A percentile compares a stretch with the other conserved stretches of the same genome.
These are phyloP conservation scores for Madurella mycetomatis DNA, from an alignment of 2,329 filamentous ascomycete species.

Conservation along the genomic window DNA sequence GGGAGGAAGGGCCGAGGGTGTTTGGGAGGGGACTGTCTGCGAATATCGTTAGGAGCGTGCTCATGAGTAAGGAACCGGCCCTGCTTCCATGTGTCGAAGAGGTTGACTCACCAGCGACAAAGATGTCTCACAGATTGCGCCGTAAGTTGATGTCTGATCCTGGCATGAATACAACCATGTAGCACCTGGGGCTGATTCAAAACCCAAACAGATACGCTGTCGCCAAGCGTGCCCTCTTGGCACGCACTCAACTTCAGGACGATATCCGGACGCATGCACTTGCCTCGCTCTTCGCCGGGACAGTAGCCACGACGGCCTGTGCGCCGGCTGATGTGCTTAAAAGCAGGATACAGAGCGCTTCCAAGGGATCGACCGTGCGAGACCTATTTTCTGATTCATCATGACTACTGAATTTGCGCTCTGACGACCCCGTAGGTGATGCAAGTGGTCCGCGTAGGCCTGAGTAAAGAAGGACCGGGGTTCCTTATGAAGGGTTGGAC, in stretches of 20 bases:
- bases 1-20: conserved; percentile 19
- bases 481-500: conserved; percentile 25
- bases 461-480: conserved; percentile 16
- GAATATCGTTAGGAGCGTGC: conserved; percentile 22
- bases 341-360: conserved; percentile 22
- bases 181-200: background rate
- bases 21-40: conserved; percentile 22
- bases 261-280: conserved; percentile 24
- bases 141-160: conserved; percentile 1
- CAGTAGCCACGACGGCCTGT: conserved; percentile 20
- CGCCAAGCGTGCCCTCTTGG: conserved; percentile 17
- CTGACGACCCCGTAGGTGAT: conserved; percentile 14
- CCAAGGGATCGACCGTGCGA: conserved; percentile 17
- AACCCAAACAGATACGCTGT: conserved; percentile 17
- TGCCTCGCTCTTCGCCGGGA: conserved; percentile 19
- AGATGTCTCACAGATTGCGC: conserved; percentile 21
- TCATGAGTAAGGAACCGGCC: conserved; percentile 20
- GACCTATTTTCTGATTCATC: background rate
- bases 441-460: conserved; percentile 19
- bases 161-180: background rate
- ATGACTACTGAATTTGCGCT: background rate
- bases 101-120: background rate
- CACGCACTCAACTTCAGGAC: conserved; percentile 14
- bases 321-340: conserved; percentile 21
- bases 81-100: background rate